Conservation (phyloP, 768 basidiomycete species). For the Pisolithus marmoratus region DNA sequence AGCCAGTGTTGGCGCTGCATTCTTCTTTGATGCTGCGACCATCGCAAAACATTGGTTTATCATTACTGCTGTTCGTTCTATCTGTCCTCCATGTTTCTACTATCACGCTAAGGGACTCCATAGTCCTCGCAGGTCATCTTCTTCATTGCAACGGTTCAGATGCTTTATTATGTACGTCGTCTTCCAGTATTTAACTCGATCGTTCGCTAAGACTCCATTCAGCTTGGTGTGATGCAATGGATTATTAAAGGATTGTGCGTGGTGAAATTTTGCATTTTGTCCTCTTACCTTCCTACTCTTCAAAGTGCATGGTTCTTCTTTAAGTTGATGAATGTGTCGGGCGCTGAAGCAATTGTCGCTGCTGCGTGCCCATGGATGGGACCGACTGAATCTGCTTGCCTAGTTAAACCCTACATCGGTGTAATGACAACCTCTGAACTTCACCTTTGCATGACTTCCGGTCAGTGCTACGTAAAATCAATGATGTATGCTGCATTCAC, state of each 20-base stretch:
- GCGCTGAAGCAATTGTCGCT: conserved; percentile 90
- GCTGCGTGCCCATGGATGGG: conserved; percentile 93
- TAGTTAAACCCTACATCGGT: conserved; percentile 80
- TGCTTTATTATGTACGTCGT: conserved; percentile 68
- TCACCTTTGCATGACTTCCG: conserved; percentile 86
- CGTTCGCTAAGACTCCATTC: conserved; percentile 1
- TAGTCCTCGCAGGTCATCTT: conserved; percentile 81
- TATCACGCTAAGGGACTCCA: conserved; percentile 7
- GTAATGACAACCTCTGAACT: conserved; percentile 82
- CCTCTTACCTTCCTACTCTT: not conserved
- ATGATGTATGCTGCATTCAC: conserved; percentile 2
- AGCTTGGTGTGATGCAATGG: conserved; percentile 91
- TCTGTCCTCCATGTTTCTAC: not conserved
- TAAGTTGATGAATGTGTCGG: conserved; percentile 87
- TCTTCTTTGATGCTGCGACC: conserved; percentile 75
- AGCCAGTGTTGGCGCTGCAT: conserved; percentile 63
- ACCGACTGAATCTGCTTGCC: conserved; percentile 83
- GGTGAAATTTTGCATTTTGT: not conserved
- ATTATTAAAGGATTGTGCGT: conserved; percentile 76
- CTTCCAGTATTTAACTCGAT: not conserved
- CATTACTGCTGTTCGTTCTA: conserved; percentile 57
- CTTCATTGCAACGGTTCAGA: conserved; percentile 90
- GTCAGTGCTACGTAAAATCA: conserved; percentile 24
- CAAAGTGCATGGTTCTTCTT: conserved; percentile 88
- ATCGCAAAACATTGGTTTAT: conserved; percentile 78